phyloP scores from a whole-genome alignment of 768 basidiomycete species.

The Mycena chlorophos region DNA sequence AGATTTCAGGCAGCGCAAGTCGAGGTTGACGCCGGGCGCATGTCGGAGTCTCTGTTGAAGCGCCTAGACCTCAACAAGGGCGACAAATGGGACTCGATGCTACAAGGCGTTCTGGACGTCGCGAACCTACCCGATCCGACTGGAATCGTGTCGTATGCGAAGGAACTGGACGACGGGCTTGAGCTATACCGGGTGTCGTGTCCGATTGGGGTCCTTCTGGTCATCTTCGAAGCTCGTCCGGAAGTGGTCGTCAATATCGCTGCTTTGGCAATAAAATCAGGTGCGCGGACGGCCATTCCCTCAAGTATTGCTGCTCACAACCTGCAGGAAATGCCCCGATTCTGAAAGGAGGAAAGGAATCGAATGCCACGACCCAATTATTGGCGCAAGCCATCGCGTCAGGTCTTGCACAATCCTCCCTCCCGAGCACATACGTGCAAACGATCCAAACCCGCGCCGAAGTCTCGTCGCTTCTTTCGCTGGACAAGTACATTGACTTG shows the following conservation, averaged over 20 bases:
- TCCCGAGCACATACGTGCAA: conserved; percentile 85
- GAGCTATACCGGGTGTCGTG: conserved; percentile 94
- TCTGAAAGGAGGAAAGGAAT: conserved; percentile 96
- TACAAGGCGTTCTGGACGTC: conserved; percentile 87
- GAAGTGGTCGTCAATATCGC: conserved; percentile 99
- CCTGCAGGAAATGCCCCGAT: conserved; percentile 90
- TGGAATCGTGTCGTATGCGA: conserved; percentile 83
- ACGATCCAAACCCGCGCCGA: conserved; percentile 89
- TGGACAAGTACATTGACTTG: conserved; percentile 93
- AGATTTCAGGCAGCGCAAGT: conserved; percentile 62
- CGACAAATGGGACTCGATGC: conserved; percentile 94
- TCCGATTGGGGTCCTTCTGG: conserved; percentile 92
- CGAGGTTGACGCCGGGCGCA: conserved; percentile 80
- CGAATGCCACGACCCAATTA: conserved; percentile 72
- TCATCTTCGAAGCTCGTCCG: conserved; percentile 96
- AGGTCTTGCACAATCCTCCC: conserved; percentile 69
- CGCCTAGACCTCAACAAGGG: conserved; percentile 76
- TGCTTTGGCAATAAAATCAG: conserved; percentile 93
- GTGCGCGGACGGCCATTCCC: conserved; percentile 41
- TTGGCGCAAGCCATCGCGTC: conserved; percentile 78
- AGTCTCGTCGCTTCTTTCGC: conserved; percentile 79
- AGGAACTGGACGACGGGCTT: conserved; percentile 81
- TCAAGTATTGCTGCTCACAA: neutral
- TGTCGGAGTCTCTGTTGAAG: conserved; percentile 81
- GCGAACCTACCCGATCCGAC: conserved; percentile 84